A percentile compares a stretch with the other conserved stretches of the same genome.
Conservation (phyloP, 805 yeast genomes). For the Metschnikowia lochheadii region DNA sequence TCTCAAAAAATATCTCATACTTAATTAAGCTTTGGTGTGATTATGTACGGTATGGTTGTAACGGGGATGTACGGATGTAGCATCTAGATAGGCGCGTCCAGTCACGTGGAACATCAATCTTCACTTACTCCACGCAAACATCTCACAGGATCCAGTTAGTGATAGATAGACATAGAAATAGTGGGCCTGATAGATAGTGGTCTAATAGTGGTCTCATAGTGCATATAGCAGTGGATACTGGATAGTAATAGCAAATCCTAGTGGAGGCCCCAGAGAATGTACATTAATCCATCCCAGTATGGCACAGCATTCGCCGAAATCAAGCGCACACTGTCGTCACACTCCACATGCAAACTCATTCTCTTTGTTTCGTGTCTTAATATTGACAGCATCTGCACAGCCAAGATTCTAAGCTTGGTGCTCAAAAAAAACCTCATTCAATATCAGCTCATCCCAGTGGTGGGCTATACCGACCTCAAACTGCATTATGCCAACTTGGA, state of each 20-base stretch:
- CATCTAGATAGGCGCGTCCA: not conserved
- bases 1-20: no score
- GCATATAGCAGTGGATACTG: no score
- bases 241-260: no score
- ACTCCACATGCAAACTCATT: constrained; percentile 86
- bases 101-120: constrained; percentile 3
- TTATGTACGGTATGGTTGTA: not conserved
- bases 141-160: no score
- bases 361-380: constrained; percentile 86
- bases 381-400: constrained; percentile 88
- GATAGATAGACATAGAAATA: no score
- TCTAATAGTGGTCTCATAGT: no score
- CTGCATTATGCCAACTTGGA: constrained; percentile 62
- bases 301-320: constrained; percentile 64
- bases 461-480: constrained; percentile 80
- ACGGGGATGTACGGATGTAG: not conserved
- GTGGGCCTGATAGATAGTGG: no score
- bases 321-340: constrained; percentile 70
- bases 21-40: no score
- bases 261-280: constrained; percentile 45
- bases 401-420: constrained; percentile 66
- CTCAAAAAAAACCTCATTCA: constrained; percentile 80
- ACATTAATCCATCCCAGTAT: constrained; percentile 67
- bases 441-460: constrained; percentile 86
- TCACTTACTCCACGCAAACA: not conserved